Conservation (phyloP, 2,329 filamentous ascomycete species). For the Penicillium aurantiogriseum region DNA sequence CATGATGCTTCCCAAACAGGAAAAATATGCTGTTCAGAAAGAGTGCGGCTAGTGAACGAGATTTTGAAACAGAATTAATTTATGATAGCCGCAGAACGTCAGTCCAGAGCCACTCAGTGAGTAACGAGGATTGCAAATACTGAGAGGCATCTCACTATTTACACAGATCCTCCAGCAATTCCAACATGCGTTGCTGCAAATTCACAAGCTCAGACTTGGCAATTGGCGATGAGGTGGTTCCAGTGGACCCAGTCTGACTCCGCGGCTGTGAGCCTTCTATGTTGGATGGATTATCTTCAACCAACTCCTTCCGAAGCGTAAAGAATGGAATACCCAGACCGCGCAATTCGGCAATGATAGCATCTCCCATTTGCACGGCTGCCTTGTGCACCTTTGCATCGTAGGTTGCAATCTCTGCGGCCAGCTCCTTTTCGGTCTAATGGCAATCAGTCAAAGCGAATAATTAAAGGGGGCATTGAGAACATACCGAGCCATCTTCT, state of each 20-base stretch:
- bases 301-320: conserved; percentile 48
- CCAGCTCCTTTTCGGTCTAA: conserved; percentile 49
- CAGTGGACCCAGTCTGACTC: neutral
- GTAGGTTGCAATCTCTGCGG: conserved; percentile 57
- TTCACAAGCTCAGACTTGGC: conserved; percentile 43
- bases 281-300: conserved; percentile 28
- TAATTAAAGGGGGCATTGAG: neutral
- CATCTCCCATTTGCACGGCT: conserved; percentile 58
- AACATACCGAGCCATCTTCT: conserved; percentile 30
- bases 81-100: neutral
- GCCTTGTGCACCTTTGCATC: conserved; percentile 64
- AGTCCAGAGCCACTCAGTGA: neutral
- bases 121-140: neutral
- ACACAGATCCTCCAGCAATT: conserved; percentile 53
- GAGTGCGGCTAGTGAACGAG: neutral
- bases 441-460: neutral
- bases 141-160: conserved; percentile 29
- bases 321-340: conserved; percentile 62
- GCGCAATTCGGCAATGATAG: conserved; percentile 56
- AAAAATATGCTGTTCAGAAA: neutral
- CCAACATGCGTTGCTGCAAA: conserved; percentile 51
- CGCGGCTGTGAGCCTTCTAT: neutral
- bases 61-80: neutral
- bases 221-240: conserved; percentile 26
- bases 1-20: neutral